These are phyloP conservation scores for Solanum medicagineum DNA, from an alignment of 257 asterid genomes.

Conservation along the genomic window DNA sequence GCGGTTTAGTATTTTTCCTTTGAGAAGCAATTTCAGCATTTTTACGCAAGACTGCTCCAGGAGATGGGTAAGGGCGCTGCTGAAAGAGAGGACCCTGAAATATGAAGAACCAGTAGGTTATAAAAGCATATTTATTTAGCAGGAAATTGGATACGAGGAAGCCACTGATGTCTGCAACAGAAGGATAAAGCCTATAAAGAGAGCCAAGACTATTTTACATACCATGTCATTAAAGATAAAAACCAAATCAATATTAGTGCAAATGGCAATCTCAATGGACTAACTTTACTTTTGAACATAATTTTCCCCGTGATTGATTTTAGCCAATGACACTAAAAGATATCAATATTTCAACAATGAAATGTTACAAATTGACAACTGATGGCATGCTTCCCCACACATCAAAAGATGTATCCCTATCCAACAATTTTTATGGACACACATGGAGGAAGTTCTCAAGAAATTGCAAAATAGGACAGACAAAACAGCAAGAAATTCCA, in stretches of 20 bases:
- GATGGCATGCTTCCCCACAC: background rate
- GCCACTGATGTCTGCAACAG: background rate
- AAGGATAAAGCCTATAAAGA: background rate
- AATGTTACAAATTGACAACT: background rate
- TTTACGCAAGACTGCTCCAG: conserved; percentile 87
- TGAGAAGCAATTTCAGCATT: conserved; percentile 88
- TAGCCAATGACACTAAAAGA: background rate
- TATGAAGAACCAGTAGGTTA: conserved; percentile 2
- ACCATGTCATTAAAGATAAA: background rate
- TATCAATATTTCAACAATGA: background rate
- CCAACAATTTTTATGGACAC: background rate
- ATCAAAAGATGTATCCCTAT: background rate
- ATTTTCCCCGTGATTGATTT: background rate
- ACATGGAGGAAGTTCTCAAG: background rate
- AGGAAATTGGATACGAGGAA: background rate
- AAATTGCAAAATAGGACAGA: background rate
- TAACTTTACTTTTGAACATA: background rate
- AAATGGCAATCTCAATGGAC: background rate
- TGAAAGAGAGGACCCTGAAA: conserved; percentile 96
- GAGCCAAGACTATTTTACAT: background rate
- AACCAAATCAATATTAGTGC: background rate
- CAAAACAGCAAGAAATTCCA: background rate
- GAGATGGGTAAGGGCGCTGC: conserved; percentile 96
- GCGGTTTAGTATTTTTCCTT: conserved; percentile 53
- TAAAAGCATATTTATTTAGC: background rate